Evolutionary conservation across 1,139 yeast species (phyloP).

Genomic region (Kluyveromyces marxianus): DNA sequence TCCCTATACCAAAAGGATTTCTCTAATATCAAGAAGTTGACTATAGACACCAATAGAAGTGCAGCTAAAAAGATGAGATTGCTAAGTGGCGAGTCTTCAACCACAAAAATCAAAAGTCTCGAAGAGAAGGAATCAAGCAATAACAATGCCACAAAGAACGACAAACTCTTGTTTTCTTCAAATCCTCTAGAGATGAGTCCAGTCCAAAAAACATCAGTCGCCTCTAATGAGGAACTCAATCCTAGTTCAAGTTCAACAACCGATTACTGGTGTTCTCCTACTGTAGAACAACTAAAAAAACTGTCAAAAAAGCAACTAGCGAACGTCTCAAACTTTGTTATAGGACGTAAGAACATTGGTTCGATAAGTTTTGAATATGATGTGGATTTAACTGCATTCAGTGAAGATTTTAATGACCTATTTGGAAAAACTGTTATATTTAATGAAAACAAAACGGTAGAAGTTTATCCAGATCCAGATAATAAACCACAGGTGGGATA

Average conservation of each 20-base stretch:
- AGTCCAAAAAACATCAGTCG: background rate
- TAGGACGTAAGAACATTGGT: conserved; percentile 73
- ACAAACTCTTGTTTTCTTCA: background rate
- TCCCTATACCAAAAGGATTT: conserved; percentile 11
- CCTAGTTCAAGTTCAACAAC: conserved; percentile 15
- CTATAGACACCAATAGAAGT: conserved; percentile 34
- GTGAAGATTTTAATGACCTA: conserved; percentile 35
- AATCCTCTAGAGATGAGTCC: background rate
- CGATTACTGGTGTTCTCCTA: conserved; percentile 80
- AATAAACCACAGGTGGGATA: conserved; percentile 59
- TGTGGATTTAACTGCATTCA: conserved; percentile 59
- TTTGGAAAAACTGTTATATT: conserved; percentile 57
- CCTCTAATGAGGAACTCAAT: conserved; percentile 7
- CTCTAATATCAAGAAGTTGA: conserved; percentile 28
- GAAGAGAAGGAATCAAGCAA: conserved; percentile 14
- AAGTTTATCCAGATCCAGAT: conserved; percentile 55
- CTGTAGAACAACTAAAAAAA: conserved; percentile 45
- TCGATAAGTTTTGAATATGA: conserved; percentile 65
- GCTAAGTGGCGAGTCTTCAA: conserved; percentile 29
- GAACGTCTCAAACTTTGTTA: conserved; percentile 56
- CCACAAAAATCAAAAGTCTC: conserved; percentile 24
- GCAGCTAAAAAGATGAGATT: conserved; percentile 34
- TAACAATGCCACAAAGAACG: background rate
- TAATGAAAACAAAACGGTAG: conserved; percentile 46
- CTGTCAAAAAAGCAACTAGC: conserved; percentile 46